phyloP scores from a whole-genome alignment of 495 filamentous ascomycete genomes.

The Neurospora sp. region DNA sequence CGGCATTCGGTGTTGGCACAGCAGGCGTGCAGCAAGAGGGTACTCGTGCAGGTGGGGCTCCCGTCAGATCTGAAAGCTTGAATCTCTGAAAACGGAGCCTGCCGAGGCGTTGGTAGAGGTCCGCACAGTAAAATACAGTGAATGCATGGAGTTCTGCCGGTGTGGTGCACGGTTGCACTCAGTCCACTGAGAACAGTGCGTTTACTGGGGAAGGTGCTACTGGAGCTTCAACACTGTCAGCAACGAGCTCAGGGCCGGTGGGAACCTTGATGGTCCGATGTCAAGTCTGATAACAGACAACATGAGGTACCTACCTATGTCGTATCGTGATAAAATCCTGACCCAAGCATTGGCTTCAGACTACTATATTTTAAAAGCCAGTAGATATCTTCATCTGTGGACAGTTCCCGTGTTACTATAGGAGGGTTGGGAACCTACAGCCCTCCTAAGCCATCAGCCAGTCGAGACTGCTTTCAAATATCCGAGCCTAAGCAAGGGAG shows the following conservation, averaged over 20 bases:
- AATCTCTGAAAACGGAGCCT: background rate
- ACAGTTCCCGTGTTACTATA: background rate
- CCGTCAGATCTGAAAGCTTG: background rate
- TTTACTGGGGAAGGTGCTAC: background rate
- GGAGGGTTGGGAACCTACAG: background rate
- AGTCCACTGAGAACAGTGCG: background rate
- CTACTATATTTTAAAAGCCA: background rate
- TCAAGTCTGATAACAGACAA: background rate
- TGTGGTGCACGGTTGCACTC: background rate
- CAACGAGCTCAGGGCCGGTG: background rate
- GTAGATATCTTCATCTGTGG: background rate
- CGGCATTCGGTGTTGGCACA: background rate
- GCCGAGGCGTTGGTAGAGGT: background rate
- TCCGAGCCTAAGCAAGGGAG: background rate
- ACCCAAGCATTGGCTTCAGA: background rate
- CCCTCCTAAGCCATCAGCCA: background rate
- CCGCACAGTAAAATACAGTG: background rate
- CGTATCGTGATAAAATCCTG: background rate
- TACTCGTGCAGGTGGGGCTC: background rate
- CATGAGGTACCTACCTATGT: background rate
- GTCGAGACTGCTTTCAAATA: background rate
- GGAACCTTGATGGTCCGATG: background rate
- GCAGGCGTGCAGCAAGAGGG: background rate
- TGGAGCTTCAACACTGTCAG: background rate
- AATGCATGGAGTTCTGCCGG: background rate